phyloP scores from a whole-genome alignment of 208 protist genomes.

The Histomonas meleagridis region DNA sequence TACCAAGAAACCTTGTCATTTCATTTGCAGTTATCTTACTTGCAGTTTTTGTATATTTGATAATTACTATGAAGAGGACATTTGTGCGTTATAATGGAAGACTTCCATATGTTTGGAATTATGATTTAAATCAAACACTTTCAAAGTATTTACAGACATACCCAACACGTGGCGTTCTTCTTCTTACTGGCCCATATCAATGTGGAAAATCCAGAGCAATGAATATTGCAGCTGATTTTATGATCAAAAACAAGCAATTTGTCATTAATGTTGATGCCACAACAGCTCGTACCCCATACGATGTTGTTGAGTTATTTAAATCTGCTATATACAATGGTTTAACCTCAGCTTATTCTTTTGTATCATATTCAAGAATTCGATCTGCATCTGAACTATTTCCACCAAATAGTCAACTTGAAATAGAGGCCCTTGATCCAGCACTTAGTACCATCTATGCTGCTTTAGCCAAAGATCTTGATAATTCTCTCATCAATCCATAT shows the following conservation, averaged over 20 bases:
- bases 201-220: slow-evolving; percentile 9
- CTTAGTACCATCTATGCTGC: background rate
- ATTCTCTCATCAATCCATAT: background rate
- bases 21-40: background rate
- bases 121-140: background rate
- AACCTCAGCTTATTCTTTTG: background rate
- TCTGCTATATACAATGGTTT: background rate
- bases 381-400: background rate
- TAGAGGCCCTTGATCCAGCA: background rate
- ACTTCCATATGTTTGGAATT: slow-evolving; percentile 20
- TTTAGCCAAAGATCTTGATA: background rate
- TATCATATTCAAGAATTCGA: background rate
- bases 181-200: slow-evolving; percentile 2
- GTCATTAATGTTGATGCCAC: background rate
- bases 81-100: background rate
- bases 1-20: no score
- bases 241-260: background rate
- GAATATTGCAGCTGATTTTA: background rate
- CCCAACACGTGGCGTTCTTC: background rate
- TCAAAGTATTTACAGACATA: background rate
- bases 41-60: background rate
- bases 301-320: background rate
- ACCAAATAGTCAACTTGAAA: background rate
- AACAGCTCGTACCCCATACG: background rate
- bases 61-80: background rate